Percentiles rank a stretch among this genome's conserved stretches.
Evolutionary conservation across 108 stramenopile genomes (phyloP).

Genomic region (Schizochytrium sp.): DNA sequence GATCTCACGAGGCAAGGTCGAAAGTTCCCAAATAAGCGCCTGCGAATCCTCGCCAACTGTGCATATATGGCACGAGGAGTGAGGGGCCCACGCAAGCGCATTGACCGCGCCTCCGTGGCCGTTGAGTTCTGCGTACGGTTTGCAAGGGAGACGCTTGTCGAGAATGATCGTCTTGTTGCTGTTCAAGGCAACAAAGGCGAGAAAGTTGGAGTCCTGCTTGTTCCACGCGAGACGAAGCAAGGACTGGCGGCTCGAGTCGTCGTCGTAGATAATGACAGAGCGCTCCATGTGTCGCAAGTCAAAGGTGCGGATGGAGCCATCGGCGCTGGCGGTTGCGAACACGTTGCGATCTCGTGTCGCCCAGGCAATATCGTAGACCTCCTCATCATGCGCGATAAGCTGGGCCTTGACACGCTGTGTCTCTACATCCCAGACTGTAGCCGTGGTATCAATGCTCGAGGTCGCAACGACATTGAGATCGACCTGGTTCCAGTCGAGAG

Average conservation of each 20-base stretch:
- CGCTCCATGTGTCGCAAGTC: constrained; percentile 90
- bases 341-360: constrained; percentile 73
- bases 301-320: constrained; percentile 91
- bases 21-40: constrained; percentile 95
- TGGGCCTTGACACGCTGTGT: constrained; percentile 76
- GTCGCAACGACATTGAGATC: constrained; percentile 75
- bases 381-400: constrained; percentile 96
- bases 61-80: constrained; percentile 90
- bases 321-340: constrained; percentile 93
- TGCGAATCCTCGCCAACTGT: constrained; percentile 87
- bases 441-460: constrained; percentile 91
- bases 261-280: constrained; percentile 90
- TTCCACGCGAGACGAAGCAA: constrained; percentile 93
- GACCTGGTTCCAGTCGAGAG: constrained; percentile 91
- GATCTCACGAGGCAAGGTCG: constrained; percentile 61
- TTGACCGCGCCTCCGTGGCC: constrained; percentile 84
- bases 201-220: constrained; percentile 94
- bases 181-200: constrained; percentile 84
- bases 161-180: constrained; percentile 19
- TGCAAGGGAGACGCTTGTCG: neutral
- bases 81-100: constrained; percentile 94
- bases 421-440: constrained; percentile 93
- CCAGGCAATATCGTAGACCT: constrained; percentile 95
- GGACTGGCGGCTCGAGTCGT: constrained; percentile 67
- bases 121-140: constrained; percentile 43